Base-by-base conservation (phyloP, 2,329 filamentous ascomycete genomes). In the Sporothrix sp. region DNA sequence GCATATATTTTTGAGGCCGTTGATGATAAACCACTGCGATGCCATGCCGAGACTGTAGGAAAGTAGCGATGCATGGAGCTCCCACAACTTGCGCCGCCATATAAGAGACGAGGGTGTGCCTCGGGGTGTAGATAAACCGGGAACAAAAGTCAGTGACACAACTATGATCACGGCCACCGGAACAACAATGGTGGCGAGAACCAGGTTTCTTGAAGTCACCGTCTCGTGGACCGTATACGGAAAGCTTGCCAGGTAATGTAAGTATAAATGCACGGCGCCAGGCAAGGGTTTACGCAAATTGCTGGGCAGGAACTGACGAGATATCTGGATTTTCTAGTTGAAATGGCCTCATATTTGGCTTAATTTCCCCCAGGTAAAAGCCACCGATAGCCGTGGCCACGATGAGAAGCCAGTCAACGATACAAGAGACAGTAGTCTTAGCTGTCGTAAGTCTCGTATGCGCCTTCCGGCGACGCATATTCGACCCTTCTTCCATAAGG, bases 11-110 rank as follows among this genome's bases (percentile, higher is more conserved):
- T 96, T 96, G 74, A 95, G 81, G 46, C 84, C 86, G 59, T 87
- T 82, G 1, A 89, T 91, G 59, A 94, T 81, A 66, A 93, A 81
- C 71, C 85, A 94, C 4, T 85, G 77, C 2, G 79, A 73, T 2
- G 82, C 80, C 9, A 88, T 71, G 3, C 85, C 80, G 16, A 95
- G 71, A 1, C 74, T 86, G 3, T 95, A 74, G 0, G 90, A 90
- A 60, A 95, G 79, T 80, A 84, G 87, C 52, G 87, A 89, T 2
- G 81, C 81, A 63, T 96, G 88, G 64, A 87, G 81, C 65, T 96
- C 90, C 89, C 91, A 96, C 1, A 95, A 65, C 68, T 93, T 95
- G 57, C 87, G 78, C 62, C 78, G 79, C 82, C 87, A 89, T 39
- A 90, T 72, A 49, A 87, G 67, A 4, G 74, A 66, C 56, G 74